Evolutionary conservation across 2,329 filamentous ascomycete species (phyloP).

Genomic region (Metarhizium brunneum): DNA sequence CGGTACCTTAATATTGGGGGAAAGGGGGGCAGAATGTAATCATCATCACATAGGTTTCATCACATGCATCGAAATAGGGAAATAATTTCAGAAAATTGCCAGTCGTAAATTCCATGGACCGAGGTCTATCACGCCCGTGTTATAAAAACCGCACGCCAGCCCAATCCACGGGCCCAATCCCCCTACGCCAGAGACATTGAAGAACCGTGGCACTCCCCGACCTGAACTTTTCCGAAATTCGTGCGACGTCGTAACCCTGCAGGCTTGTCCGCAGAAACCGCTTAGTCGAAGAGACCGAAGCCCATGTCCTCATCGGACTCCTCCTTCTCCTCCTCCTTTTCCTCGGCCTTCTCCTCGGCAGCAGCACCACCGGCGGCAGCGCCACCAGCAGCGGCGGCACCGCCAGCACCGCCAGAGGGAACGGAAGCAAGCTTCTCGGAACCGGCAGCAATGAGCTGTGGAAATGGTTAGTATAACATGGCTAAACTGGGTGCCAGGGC

Average conservation of each 20-base stretch:
- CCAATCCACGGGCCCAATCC: constrained; percentile 21
- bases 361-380: constrained; percentile 59
- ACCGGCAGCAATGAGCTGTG: constrained; percentile 82
- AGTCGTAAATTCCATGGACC: constrained; percentile 21
- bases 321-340: constrained; percentile 79
- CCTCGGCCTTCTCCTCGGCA: constrained; percentile 42
- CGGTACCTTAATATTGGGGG: neutral
- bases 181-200: constrained; percentile 20
- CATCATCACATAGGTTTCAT: neutral
- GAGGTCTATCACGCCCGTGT: constrained; percentile 17
- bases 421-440: constrained; percentile 94
- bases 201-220: constrained; percentile 22
- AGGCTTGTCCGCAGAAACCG: constrained; percentile 18
- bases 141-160: constrained; percentile 16
- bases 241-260: constrained; percentile 21
- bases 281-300: constrained; percentile 69
- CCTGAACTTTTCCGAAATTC: constrained; percentile 24
- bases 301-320: constrained; percentile 69
- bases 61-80: neutral
- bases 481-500: neutral
- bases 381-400: constrained; percentile 56
- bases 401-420: constrained; percentile 79
- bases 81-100: constrained; percentile 13
- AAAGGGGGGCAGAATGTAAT: neutral
- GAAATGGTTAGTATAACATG: constrained; percentile 10